Evolutionary conservation across 1,284 basidiomycete species (phyloP).

Genomic region (Caloboletus firmus): DNA sequence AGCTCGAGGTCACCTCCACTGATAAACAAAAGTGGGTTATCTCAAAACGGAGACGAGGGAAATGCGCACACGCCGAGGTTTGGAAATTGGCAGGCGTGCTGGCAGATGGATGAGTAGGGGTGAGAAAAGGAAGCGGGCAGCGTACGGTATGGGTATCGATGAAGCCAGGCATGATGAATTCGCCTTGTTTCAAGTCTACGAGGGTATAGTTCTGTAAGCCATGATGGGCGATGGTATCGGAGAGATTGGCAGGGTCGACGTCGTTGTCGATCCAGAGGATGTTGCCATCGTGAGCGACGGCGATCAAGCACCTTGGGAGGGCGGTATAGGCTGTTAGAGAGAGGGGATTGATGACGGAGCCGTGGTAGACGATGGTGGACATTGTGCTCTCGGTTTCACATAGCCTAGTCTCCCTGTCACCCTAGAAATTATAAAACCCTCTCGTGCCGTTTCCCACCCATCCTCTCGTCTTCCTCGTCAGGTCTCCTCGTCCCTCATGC

Average conservation of each 20-base stretch:
- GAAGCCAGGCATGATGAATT: slow-evolving; percentile 87
- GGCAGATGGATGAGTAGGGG: not conserved
- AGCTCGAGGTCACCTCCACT: slow-evolving; percentile 82
- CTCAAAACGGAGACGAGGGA: not conserved
- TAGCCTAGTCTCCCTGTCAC: slow-evolving; percentile 8
- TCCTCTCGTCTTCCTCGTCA: slow-evolving; percentile 5
- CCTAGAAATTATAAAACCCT: slow-evolving; percentile 31
- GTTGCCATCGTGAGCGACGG: slow-evolving; percentile 55
- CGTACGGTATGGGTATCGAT: slow-evolving; percentile 87
- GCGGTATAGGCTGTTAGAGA: slow-evolving; percentile 54
- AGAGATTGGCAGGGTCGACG: slow-evolving; percentile 46
- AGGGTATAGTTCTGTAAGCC: slow-evolving; percentile 22
- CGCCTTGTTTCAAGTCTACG: slow-evolving; percentile 54
- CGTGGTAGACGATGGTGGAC: slow-evolving; percentile 59
- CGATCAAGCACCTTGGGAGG: slow-evolving; percentile 58
- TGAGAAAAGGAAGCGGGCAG: not conserved
- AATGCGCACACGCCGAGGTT: slow-evolving; percentile 72
- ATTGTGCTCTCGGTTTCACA: slow-evolving; percentile 8
- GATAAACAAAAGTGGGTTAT: slow-evolving; percentile 7
- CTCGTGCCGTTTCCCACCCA: slow-evolving; percentile 33
- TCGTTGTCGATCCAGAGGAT: slow-evolving; percentile 70
- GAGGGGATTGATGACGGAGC: slow-evolving; percentile 67
- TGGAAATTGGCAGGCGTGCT: slow-evolving; percentile 89
- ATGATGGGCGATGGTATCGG: slow-evolving; percentile 47
- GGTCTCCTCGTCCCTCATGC: slow-evolving; percentile 45